phyloP scores from a whole-genome alignment of 768 basidiomycete genomes.

The Austroboletus festivus region DNA sequence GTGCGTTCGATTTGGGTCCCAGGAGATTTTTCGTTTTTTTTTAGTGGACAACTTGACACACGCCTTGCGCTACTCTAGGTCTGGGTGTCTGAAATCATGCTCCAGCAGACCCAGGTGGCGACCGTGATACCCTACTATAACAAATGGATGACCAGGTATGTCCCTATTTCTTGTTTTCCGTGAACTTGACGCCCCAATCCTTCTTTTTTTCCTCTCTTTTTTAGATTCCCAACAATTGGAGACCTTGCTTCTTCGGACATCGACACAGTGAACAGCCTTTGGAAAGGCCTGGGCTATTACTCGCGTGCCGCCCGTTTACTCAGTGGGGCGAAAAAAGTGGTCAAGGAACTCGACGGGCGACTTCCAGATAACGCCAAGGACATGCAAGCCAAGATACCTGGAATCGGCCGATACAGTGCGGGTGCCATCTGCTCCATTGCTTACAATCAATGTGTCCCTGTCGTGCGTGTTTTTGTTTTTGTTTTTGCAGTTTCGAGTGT shows the following conservation, averaged over 20 bases:
- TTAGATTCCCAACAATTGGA: constrained; percentile 77
- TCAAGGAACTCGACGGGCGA: constrained; percentile 59
- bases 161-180: constrained; percentile 2
- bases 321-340: constrained; percentile 76
- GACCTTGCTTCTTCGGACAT: constrained; percentile 70
- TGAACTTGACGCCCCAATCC: not conserved
- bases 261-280: constrained; percentile 83
- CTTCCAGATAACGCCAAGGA: constrained; percentile 79
- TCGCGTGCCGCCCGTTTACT: constrained; percentile 81
- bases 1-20: constrained; percentile 44
- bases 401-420: constrained; percentile 86
- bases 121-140: constrained; percentile 95
- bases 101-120: constrained; percentile 92
- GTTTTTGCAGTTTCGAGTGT: too few relatives aligned
- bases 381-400: constrained; percentile 81
- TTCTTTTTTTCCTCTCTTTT: not conserved
- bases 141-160: constrained; percentile 79
- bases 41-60: too few relatives aligned
- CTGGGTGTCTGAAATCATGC: constrained; percentile 92
- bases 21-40: too few relatives aligned
- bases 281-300: constrained; percentile 94
- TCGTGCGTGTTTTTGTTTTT: constrained; percentile 58
- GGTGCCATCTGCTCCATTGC: constrained; percentile 86
- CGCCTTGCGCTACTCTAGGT: constrained; percentile 43
- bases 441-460: constrained; percentile 77